These are phyloP conservation scores for Paramecium caudatum DNA, from an alignment of 73 alveolate genomes.

Conservation along the genomic window DNA sequence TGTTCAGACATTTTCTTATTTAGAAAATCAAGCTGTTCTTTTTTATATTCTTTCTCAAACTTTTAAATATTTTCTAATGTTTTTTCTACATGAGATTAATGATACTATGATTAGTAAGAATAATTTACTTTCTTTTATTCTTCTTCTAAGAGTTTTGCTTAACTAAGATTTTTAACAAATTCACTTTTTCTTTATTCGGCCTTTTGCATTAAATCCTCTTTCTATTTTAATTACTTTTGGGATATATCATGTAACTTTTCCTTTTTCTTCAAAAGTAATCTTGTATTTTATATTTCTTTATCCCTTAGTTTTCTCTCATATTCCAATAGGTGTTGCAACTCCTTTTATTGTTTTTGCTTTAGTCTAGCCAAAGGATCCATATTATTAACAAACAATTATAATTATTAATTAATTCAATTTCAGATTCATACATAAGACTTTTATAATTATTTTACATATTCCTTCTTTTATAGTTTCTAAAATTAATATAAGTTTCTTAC, in stretches of 20 bases:
- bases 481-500: neutral
- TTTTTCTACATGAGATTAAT: neutral
- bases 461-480: neutral
- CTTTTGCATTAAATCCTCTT: slow-evolving; percentile 6
- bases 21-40: neutral
- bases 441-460: neutral
- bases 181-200: neutral
- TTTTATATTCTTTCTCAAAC: slow-evolving; percentile 30
- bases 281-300: slow-evolving; percentile 13
- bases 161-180: slow-evolving; percentile 19
- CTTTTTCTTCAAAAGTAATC: neutral
- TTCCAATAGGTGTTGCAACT: slow-evolving; percentile 27
- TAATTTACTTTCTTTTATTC: slow-evolving; percentile 3
- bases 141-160: slow-evolving; percentile 16
- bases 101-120: neutral
- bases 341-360: neutral
- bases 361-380: neutral
- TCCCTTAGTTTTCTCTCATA: slow-evolving; percentile 14
- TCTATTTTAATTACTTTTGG: neutral
- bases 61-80: neutral
- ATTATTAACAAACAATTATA: slow-evolving; percentile 18
- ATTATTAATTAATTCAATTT: neutral
- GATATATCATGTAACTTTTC: neutral
- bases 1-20: slow-evolving; percentile 6
- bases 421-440: neutral